phyloP scores from a whole-genome alignment of 2,329 filamentous ascomycete genomes.

The Scedosporium apiospermum region DNA sequence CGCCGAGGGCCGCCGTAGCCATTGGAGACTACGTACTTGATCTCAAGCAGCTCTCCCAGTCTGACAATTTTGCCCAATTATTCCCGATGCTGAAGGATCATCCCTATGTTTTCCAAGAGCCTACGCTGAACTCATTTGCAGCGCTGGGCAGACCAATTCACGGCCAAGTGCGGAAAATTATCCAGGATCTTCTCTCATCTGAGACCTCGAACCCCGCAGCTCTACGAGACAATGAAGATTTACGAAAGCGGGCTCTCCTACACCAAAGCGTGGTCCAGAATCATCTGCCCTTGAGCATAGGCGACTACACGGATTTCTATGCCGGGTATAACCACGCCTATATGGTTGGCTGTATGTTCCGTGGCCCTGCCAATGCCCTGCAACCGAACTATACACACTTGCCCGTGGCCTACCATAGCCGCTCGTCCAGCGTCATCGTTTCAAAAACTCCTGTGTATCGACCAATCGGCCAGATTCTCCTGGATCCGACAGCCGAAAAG shows the following conservation, averaged over 20 bases:
- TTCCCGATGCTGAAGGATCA: slow-evolving; percentile 1
- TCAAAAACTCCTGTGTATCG: slow-evolving; percentile 58
- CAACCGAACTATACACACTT: slow-evolving; percentile 67
- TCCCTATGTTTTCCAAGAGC: slow-evolving; percentile 21
- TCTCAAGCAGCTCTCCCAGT: slow-evolving; percentile 23
- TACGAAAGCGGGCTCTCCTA: slow-evolving; percentile 3
- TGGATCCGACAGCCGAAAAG: slow-evolving; percentile 15
- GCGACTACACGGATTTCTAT: slow-evolving; percentile 72
- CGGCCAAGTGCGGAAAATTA: slow-evolving; percentile 56
- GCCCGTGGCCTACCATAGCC: slow-evolving; percentile 65
- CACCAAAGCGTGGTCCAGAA: slow-evolving; percentile 36
- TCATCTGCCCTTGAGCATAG: slow-evolving; percentile 62
- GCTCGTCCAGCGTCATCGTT: slow-evolving; percentile 61
- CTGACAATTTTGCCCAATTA: slow-evolving; percentile 8
- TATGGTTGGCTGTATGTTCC: slow-evolving; percentile 52
- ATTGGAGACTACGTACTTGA: slow-evolving; percentile 62
- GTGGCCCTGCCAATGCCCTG: slow-evolving; percentile 58
- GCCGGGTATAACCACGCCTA: slow-evolving; percentile 65
- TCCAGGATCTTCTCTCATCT: slow-evolving; percentile 47
- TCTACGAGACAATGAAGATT: slow-evolving; percentile 5
- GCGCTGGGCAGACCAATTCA: slow-evolving; percentile 56
- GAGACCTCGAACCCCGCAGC: slow-evolving; percentile 26
- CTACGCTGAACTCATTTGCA: slow-evolving; percentile 61
- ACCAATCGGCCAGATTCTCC: slow-evolving; percentile 58
- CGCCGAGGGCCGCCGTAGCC: slow-evolving; percentile 53